Conservation (phyloP, 208 protist genomes). For the Plasmodiophora brassicae region DNA sequence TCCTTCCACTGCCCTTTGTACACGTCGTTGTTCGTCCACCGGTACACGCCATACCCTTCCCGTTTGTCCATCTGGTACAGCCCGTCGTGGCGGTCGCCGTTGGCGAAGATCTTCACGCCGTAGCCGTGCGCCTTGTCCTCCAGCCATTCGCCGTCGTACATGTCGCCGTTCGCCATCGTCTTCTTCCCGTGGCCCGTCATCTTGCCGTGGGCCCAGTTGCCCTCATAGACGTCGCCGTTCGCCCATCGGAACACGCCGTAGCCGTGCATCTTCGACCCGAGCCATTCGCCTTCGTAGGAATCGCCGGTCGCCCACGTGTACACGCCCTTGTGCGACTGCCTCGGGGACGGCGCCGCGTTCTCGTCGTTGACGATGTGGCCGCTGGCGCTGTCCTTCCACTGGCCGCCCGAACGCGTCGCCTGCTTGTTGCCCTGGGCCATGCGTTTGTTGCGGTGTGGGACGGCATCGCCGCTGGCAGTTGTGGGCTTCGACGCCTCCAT, state of each 20-base stretch:
- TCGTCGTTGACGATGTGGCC: too few species aligned
- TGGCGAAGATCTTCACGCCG: conserved; percentile 31
- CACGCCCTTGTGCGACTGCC: too few species aligned
- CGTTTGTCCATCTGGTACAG: conserved; percentile 16
- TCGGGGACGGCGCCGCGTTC: too few species aligned
- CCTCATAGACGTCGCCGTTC: conserved; percentile 25
- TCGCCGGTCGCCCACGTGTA: conserved; percentile 35
- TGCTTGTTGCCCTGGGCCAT: too few species aligned
- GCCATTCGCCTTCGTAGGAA: conserved; percentile 44
- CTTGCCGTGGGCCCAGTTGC: conserved; percentile 37
- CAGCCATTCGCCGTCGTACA: conserved; percentile 33
- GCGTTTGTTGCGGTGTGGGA: too few species aligned
- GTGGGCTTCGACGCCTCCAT: too few species aligned
- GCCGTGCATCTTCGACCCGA: conserved; percentile 27
- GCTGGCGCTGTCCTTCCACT: too few species aligned
- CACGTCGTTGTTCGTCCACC: conserved; percentile 26
- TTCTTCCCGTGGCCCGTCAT: conserved; percentile 42
- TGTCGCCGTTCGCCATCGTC: conserved; percentile 21
- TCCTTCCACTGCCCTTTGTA: conserved; percentile 30
- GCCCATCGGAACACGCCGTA: background rate
- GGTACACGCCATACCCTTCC: conserved; percentile 23
- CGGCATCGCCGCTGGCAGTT: too few species aligned
- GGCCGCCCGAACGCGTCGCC: too few species aligned
- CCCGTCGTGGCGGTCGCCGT: conserved; percentile 18
- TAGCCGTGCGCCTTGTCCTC: conserved; percentile 37